These are phyloP conservation scores for Phialophora expanda DNA, from an alignment of 2,329 filamentous ascomycete species.

Conservation along the genomic window DNA sequence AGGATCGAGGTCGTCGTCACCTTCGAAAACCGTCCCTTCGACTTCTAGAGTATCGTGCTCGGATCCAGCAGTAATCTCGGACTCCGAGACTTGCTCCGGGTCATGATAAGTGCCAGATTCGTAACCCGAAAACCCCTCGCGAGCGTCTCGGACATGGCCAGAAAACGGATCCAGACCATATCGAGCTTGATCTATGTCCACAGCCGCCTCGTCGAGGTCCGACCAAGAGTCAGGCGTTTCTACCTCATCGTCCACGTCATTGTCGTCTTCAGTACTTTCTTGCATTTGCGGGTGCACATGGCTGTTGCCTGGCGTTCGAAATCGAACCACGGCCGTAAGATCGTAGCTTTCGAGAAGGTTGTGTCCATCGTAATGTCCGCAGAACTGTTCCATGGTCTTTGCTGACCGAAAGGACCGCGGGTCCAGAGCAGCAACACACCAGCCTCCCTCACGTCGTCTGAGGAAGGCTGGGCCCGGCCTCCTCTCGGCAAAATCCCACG, in stretches of 20 bases:
- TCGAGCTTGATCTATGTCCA: constrained; percentile 5
- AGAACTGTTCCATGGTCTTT: constrained; percentile 47
- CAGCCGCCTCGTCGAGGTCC: constrained; percentile 17
- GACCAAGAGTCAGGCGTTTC: constrained; percentile 31
- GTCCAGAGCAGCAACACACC: constrained; percentile 54
- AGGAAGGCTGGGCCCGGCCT: constrained; percentile 19
- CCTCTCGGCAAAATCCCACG: constrained; percentile 37
- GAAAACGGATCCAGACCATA: background rate
- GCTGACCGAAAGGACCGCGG: constrained; percentile 49
- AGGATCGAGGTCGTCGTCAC: constrained; percentile 23
- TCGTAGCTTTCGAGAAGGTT: constrained; percentile 36
- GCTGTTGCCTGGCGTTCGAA: constrained; percentile 36
- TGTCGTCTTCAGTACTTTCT: constrained; percentile 26
- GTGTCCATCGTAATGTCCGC: constrained; percentile 42
- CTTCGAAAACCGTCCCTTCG: constrained; percentile 6
- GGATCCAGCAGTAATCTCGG: background rate
- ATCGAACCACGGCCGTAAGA: constrained; percentile 35
- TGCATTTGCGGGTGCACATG: constrained; percentile 31
- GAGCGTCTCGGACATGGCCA: background rate
- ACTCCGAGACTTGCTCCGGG: background rate
- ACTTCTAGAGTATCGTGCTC: constrained; percentile 4
- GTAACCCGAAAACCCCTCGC: background rate
- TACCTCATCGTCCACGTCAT: constrained; percentile 31
- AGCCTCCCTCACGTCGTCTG: constrained; percentile 46
- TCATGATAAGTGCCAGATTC: background rate